Evolutionary conservation across 257 asterid species (phyloP), one percentile per base, ranked within the genome.

Genomic region (Rauvolfia tetraphylla): DNA sequence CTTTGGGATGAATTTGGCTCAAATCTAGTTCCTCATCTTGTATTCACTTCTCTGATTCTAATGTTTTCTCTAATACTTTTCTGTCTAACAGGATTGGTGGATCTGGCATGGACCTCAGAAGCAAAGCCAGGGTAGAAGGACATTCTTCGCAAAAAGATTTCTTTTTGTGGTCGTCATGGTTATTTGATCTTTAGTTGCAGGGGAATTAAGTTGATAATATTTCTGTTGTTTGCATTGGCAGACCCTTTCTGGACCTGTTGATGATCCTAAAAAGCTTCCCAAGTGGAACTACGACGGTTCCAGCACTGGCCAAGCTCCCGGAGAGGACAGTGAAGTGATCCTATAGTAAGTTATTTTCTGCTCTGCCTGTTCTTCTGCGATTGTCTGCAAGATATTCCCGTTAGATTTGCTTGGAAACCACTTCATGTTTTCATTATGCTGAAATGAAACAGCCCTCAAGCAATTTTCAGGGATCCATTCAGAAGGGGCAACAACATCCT

Each of bases 261-360:
- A 27, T 17, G 91, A 91, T 78, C 98, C 98, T n/a, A 63, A 89
- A 10, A 71, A 91, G 86, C 94, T 95, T 23, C 98, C 98, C 0
- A 94, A 92, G 48, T 94, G 98, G 98, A 94, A 94, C 82, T 94
- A 88, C 39, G 98, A 94, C 34, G 98, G 98, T 3, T 94, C 98
- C 3, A 94, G 98, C 86, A 94, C 98, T 0, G 96, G 94, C 57
- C 99, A 95, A 86, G 99, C 99, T 58, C 93, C 94, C 0, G 99
- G 99, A 0, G 88, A 91, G 53, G 98, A 95, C 85, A 95, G 98
- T 78, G 99, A 95, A 89, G 99, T 95, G 48, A 95, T 95, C 82
- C 12, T 95, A 34, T 89, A 91, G 99, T 95, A 88, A 81, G 97
- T 69, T 39, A 0, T 67, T 34, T 42, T 59, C 5, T 1, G 34